These are phyloP conservation scores for Plectosphaerella plurivora DNA, from an alignment of 2,329 filamentous ascomycete species.

Conservation along the genomic window DNA sequence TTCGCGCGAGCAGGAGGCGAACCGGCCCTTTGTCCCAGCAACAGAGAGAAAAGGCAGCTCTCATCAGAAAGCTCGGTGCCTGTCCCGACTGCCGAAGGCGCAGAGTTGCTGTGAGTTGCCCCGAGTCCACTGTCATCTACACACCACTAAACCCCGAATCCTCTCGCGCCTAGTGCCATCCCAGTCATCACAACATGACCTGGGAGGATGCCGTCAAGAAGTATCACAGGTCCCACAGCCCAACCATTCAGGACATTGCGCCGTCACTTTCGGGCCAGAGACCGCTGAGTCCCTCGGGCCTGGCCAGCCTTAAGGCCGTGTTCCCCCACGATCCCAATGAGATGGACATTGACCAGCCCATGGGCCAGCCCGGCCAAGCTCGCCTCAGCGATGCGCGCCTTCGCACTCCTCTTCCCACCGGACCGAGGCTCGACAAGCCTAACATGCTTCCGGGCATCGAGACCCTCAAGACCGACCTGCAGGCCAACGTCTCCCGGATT, in stretches of 20 bases:
- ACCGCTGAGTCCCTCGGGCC: slow-evolving; percentile 40
- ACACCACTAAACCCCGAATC: slow-evolving; percentile 7
- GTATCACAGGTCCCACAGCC: slow-evolving; percentile 48
- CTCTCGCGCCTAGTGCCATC: slow-evolving; percentile 43
- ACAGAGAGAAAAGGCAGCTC: slow-evolving; percentile 54
- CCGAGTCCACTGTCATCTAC: too few relatives aligned
- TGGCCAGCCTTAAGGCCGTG: slow-evolving; percentile 29
- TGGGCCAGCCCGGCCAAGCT: slow-evolving; percentile 29
- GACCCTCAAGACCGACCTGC: slow-evolving; percentile 46
- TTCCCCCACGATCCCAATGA: slow-evolving; percentile 44
- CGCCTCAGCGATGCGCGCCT: slow-evolving; percentile 43
- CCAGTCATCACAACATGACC: slow-evolving; percentile 55
- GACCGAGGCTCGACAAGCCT: slow-evolving; percentile 49
- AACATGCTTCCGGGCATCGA: slow-evolving; percentile 45
- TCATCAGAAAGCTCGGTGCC: slow-evolving; percentile 56
- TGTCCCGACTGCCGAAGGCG: slow-evolving; percentile 52
- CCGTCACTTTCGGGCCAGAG: slow-evolving; percentile 34
- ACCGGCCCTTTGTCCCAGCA: slow-evolving; percentile 55
- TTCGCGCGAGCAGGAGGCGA: slow-evolving; percentile 52
- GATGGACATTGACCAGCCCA: slow-evolving; percentile 50
- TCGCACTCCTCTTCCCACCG: slow-evolving; percentile 52
- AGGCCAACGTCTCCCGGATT: slow-evolving; percentile 43
- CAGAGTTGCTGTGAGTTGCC: slow-evolving; percentile 57
- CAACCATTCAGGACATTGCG: slow-evolving; percentile 44
- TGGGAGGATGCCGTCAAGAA: slow-evolving; percentile 56